A percentile compares a stretch with the other conserved stretches of the same genome.
Conservation (phyloP, 306 rosid species). For the Casuarina cunninghamiana region DNA sequence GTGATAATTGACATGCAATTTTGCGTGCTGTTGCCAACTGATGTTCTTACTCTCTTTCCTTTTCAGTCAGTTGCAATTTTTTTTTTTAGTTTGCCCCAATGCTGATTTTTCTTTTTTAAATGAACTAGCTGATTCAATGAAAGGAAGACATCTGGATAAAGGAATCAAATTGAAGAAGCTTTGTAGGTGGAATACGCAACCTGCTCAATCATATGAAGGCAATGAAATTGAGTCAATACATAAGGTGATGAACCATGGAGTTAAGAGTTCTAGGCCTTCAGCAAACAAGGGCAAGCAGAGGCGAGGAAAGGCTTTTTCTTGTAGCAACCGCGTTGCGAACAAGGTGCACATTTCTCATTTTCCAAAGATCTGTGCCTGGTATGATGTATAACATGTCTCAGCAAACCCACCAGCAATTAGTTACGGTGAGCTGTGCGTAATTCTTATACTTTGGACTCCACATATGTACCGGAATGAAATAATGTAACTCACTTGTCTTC, state of each 20-base stretch:
- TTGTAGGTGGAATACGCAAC: conserved; percentile 73
- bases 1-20: too few species aligned
- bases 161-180: conserved; percentile 53
- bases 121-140: conserved; percentile 37
- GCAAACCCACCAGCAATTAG: conserved; percentile 13
- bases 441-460: conserved; percentile 10
- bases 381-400: background rate
- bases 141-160: conserved; percentile 46
- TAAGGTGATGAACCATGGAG: conserved; percentile 34
- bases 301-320: conserved; percentile 46
- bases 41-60: too few species aligned
- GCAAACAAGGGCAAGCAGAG: conserved; percentile 56
- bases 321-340: conserved; percentile 38
- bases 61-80: too few species aligned
- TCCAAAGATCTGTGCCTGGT: background rate
- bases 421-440: background rate
- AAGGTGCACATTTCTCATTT: conserved; percentile 47
- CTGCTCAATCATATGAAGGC: conserved; percentile 38
- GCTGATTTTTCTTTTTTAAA: conserved; percentile 7
- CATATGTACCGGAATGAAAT: background rate
- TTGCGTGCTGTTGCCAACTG: too few species aligned
- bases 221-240: conserved; percentile 31
- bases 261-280: conserved; percentile 36
- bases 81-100: conserved; percentile 8
- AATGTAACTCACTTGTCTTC: too few species aligned